Base-by-base conservation (phyloP, 768 basidiomycete genomes). In the Infundibulicybe gibba region DNA sequence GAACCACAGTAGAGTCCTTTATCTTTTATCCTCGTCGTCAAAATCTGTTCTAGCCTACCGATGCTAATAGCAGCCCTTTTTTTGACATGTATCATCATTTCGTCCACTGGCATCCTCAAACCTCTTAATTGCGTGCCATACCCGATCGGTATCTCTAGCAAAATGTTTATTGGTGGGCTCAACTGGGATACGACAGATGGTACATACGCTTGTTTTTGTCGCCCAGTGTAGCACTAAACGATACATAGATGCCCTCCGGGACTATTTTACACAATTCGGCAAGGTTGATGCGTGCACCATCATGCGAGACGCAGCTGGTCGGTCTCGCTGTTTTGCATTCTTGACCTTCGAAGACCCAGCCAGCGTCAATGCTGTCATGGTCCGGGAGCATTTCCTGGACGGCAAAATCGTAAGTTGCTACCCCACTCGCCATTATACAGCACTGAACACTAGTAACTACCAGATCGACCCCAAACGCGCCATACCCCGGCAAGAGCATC, bases 391-490 rank as follows among this genome's bases (percentile, higher is more conserved):
- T 63, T 83, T 85, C 60, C 76, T 99, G 19, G 97, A 99, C 62
- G 97, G 97, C 47, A 98, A 98, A 75, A 90, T 93, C 56, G 97
- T 97, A 65, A 67, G 93, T 76, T 6, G 25, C n/a, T 10, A 19
- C 35, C 14, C 6, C 10, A 46, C 40, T 52, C 48, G 56, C 35
- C 50, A 45, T 38, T 42, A 45, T 41, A 46, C 39, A 41, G 33
- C 8, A 31, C 34, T 32, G 2, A 31, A 50, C 39, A n/a, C 43
- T 41, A 33, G 11, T 44, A 32, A 32, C 16, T 16, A 6, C 16
- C 61, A 99, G 95, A 99, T 99, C 64, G 97, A 99, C 61, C 97
- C 97, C n/a, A 99, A 99, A 71, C 85, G 95, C 46, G 97, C 97
- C 2, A 97, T 98, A 54, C 97, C 97, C 9, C 80, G 94, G 51